Evolutionary conservation across 139 green algal genomes (phyloP).

Genomic region (Volvox africanus): DNA sequence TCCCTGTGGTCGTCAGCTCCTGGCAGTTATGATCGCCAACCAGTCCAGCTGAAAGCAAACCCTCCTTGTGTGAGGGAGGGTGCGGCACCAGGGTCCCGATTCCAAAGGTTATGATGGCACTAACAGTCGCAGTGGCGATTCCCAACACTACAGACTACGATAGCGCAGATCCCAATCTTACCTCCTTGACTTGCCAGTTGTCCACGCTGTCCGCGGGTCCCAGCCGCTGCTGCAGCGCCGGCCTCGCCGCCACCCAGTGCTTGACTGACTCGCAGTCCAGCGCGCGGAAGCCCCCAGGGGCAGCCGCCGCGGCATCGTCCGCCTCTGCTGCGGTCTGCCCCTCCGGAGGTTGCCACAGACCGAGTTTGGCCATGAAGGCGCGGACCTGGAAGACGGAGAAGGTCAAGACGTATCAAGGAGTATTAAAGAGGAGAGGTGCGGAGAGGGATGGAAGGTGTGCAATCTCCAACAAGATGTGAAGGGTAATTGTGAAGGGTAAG

Average conservation of each 20-base stretch:
- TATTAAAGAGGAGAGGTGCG: not conserved
- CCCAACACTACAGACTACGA: no score
- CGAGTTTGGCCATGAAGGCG: conserved; percentile 61
- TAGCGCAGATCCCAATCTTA: conserved; percentile 60
- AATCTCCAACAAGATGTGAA: no score
- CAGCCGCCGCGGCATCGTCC: not conserved
- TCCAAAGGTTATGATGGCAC: no score
- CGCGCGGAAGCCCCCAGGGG: conserved; percentile 15
- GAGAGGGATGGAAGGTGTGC: no score
- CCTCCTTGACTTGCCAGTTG: conserved; percentile 72
- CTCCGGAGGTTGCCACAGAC: conserved; percentile 39
- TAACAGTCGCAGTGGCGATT: no score
- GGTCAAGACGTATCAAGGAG: not conserved
- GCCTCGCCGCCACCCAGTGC: conserved; percentile 71
- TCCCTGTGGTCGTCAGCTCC: no score
- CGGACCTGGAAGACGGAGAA: conserved; percentile 46
- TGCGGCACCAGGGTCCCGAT: no score
- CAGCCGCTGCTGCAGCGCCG: conserved; percentile 65
- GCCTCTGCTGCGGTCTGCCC: not conserved
- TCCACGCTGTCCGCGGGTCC: conserved; percentile 56
- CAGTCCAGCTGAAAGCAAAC: no score
- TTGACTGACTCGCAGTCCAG: conserved; percentile 60
- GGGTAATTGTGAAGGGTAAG: no score
- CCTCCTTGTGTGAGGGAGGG: no score
- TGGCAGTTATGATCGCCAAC: no score